Evolutionary conservation across 2,329 filamentous ascomycete genomes (phyloP).

Genomic region (Pyrenophora tritici-repentis): DNA sequence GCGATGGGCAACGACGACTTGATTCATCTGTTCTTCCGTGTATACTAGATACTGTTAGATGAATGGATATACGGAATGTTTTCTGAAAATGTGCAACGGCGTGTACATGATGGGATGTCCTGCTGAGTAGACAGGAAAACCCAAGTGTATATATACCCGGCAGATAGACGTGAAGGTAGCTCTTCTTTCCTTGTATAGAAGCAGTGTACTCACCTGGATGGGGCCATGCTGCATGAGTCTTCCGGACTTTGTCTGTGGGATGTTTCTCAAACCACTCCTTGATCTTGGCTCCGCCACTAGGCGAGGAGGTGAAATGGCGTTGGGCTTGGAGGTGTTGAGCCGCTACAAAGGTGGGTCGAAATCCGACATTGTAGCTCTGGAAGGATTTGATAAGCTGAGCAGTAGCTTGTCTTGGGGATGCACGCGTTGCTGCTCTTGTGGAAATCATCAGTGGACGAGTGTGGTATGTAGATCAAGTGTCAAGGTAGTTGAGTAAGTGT

Average conservation of each 20-base stretch:
- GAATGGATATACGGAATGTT: too few relatives aligned
- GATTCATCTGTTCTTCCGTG: conserved; percentile 77
- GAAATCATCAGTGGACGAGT: conserved; percentile 35
- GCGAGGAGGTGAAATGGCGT: conserved; percentile 51
- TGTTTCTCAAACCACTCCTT: conserved; percentile 55
- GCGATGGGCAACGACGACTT: conserved; percentile 76
- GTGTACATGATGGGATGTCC: too few relatives aligned
- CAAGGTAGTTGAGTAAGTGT: conserved; percentile 3
- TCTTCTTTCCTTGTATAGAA: too few relatives aligned
- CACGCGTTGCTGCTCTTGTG: conserved; percentile 26
- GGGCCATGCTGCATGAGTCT: conserved; percentile 55
- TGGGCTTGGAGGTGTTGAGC: conserved; percentile 33
- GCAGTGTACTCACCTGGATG: conserved; percentile 52
- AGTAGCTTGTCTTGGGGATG: conserved; percentile 44
- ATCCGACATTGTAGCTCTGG: conserved; percentile 38
- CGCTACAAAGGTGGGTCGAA: conserved; percentile 42
- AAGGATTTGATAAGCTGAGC: conserved; percentile 46
- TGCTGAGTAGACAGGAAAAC: too few relatives aligned
- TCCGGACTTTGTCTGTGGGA: conserved; percentile 52
- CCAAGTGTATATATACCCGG: too few relatives aligned
- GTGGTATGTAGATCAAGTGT: conserved; percentile 8
- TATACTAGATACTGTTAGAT: conserved; percentile 57
- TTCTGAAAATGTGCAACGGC: too few relatives aligned
- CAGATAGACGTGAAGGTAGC: too few relatives aligned
- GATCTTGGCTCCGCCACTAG: conserved; percentile 35